These are phyloP conservation scores for Ulota crispa DNA, from an alignment of 225 moss, liverwort and hornwort species.

Conservation along the genomic window DNA sequence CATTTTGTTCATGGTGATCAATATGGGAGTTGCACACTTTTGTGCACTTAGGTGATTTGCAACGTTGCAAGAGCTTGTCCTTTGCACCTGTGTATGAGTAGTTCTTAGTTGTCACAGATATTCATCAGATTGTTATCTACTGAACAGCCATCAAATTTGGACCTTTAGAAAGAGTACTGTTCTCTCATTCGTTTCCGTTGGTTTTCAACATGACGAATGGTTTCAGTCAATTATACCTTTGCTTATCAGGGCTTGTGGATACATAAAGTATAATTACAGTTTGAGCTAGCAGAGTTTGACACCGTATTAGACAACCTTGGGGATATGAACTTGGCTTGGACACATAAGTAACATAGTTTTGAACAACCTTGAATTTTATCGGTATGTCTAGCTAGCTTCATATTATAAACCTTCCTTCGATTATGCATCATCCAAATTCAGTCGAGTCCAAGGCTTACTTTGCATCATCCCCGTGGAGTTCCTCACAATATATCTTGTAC, in stretches of 20 bases:
- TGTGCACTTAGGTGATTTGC: conserved; percentile 13
- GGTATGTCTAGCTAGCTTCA: background rate
- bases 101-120: background rate
- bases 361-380: background rate
- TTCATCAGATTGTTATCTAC: background rate
- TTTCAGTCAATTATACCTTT: background rate
- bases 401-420: background rate
- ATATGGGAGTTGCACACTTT: background rate
- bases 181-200: background rate
- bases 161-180: background rate
- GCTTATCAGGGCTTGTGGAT: background rate
- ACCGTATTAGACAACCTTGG: no score
- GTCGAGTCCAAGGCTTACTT: no score
- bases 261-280: no score
- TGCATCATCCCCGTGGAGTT: no score
- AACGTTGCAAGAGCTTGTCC: background rate
- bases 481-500: no score
- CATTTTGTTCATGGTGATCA: background rate
- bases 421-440: no score
- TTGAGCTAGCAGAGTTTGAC: no score
- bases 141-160: background rate
- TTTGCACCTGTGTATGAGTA: background rate
- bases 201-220: background rate
- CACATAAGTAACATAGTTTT: no score
- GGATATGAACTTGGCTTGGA: no score